Evolutionary conservation across 495 filamentous ascomycete species (phyloP), one percentile per base, ranked within the genome.

Genomic region (Trichoderma asperelloides): DNA sequence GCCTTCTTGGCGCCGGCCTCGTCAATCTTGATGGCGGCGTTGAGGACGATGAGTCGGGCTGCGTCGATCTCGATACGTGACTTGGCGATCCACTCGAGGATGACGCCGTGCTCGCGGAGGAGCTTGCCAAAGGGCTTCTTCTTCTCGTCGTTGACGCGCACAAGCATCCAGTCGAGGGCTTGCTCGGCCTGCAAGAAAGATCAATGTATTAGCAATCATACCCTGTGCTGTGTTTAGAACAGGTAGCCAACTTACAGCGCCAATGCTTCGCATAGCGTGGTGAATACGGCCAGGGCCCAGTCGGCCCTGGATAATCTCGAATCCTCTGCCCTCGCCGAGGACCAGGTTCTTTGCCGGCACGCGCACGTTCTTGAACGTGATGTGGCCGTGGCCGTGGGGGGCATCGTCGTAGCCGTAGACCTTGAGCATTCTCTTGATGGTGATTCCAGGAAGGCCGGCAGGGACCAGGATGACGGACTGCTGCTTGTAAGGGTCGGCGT

Each of bases 371-470:
- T 87, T 83, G 81, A 97, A 97, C 66, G 81, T 86, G 75, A 97
- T 88, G 77, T 96, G 91, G 37, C 89, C 92, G 81, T 97, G 93
- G 63, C 93, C 93, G 77, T 97, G 93, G 5, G 93, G 93, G 28
- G 93, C 93, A 72, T 97, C 93, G 75, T 97, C 93, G 77, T 94
- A 97, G 45, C 93, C 93, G 78, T 96, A 97, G 45, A 96, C 93
- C 18, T 83, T 85, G 45, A 97, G 83, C 87, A 94, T 92, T 67
- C 93, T 88, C 77, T 94, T 85, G 69, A 96, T 84, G 15, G 85
- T 92, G 69, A 96, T 86, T 64, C 93, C 93, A 62, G 86, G 86
- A 18, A 87, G 85, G 68, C 83, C 83, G 5, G 91, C 83, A 5
- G 91, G 90, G 15, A 96, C 93, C 4, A 97, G 80, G 64, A 97